A percentile compares a stretch with the other conserved stretches of the same genome.
phyloP scores from a whole-genome alignment of 768 basidiomycete species.

The Strobilomyces dryophilus region DNA sequence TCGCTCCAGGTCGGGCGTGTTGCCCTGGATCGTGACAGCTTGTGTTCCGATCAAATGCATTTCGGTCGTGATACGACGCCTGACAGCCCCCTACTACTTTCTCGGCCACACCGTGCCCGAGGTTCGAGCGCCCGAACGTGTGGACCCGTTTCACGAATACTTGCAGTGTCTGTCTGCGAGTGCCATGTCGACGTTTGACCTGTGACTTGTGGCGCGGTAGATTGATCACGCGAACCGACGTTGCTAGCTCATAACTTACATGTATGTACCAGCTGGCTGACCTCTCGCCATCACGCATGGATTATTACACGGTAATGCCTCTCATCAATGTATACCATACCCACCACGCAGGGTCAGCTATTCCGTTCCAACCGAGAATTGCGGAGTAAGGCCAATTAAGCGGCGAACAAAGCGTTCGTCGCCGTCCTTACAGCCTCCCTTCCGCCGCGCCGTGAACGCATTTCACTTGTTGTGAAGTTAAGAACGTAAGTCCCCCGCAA shows the following conservation, averaged over 20 bases:
- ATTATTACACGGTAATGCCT: too few species aligned
- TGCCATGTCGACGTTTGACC: too few species aligned
- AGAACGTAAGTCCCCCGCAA: conserved; percentile 23
- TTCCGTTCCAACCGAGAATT: conserved; percentile 19
- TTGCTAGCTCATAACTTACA: too few species aligned
- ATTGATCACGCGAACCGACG: too few species aligned
- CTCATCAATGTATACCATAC: neutral
- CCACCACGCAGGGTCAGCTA: neutral
- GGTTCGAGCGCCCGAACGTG: too few species aligned
- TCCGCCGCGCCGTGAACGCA: conserved; percentile 14
- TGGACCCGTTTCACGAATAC: neutral
- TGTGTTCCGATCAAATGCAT: neutral
- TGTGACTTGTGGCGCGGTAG: too few species aligned
- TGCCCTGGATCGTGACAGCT: neutral
- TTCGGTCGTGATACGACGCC: neutral
- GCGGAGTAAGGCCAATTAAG: conserved; percentile 18
- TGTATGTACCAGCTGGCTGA: too few species aligned
- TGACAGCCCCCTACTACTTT: neutral
- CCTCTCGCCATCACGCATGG: neutral
- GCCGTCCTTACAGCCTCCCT: conserved; percentile 16
- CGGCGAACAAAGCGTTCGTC: conserved; percentile 17
- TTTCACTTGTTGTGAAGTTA: conserved; percentile 13
- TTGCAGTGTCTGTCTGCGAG: too few species aligned
- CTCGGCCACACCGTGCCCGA: neutral
- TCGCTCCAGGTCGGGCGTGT: conserved; percentile 5